phyloP scores from a whole-genome alignment of 768 basidiomycete genomes.

The Suillus sp. region DNA sequence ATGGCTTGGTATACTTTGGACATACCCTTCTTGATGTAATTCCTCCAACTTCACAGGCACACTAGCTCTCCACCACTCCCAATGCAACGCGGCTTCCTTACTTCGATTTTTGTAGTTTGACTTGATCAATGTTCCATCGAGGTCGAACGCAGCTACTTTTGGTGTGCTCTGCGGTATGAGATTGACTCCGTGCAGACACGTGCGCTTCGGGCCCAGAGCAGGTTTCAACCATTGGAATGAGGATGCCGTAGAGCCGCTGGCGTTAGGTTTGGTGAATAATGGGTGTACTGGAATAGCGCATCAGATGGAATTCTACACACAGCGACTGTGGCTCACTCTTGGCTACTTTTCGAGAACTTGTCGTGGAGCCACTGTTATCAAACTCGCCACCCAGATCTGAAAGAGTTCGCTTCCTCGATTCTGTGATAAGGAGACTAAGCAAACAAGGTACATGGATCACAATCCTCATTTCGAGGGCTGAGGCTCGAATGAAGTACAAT shows the following conservation, averaged over 20 bases:
- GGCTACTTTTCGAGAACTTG: conserved; percentile 22
- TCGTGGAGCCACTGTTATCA: conserved; percentile 18
- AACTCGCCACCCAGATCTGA: conserved; percentile 17
- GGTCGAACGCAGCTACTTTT: conserved; percentile 81
- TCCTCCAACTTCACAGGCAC: conserved; percentile 68
- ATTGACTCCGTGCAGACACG: conserved; percentile 38
- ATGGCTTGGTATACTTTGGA: conserved; percentile 8
- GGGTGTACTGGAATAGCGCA: conserved; percentile 39
- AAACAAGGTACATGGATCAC: not conserved
- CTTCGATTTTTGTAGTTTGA: conserved; percentile 33
- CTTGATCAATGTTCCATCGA: conserved; percentile 88
- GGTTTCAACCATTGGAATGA: conserved; percentile 37
- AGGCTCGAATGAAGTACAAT: not conserved
- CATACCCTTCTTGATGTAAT: conserved; percentile 62
- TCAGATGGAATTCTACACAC: not conserved
- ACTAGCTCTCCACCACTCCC: conserved; percentile 68
- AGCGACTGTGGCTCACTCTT: conserved; percentile 25
- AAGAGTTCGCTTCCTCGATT: conserved; percentile 22
- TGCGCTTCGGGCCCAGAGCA: conserved; percentile 36
- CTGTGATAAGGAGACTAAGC: not conserved
- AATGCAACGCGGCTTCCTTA: conserved; percentile 39
- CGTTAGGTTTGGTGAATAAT: conserved; percentile 38
- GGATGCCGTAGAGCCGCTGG: conserved; percentile 9
- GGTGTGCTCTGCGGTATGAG: conserved; percentile 36
- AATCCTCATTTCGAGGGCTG: not conserved